A percentile compares a stretch with the other conserved stretches of the same genome.
Evolutionary conservation across 2,329 filamentous ascomycete species (phyloP).

Genomic region (Xylariaceae sp.): DNA sequence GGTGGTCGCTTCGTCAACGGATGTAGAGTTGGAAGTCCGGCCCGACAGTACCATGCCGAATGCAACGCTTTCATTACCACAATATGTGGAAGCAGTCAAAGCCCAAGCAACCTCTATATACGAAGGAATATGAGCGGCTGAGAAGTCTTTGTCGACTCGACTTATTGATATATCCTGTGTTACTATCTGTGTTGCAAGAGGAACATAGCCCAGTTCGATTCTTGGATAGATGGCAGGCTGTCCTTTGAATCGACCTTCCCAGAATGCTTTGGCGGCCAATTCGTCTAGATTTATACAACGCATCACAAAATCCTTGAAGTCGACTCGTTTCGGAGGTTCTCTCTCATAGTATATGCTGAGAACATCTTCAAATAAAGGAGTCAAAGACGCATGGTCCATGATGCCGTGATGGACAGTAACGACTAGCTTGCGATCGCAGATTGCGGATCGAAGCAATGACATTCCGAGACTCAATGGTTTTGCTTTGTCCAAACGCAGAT

Average conservation of each 20-base stretch:
- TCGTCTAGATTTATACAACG: slow-evolving; percentile 8
- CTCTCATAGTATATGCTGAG: slow-evolving; percentile 7
- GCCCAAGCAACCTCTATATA: slow-evolving; percentile 18
- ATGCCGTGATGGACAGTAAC: slow-evolving; percentile 14
- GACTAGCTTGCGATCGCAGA: slow-evolving; percentile 12
- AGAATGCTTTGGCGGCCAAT: slow-evolving; percentile 12
- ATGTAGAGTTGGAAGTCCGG: slow-evolving; percentile 5
- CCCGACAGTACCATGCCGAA: slow-evolving; percentile 16
- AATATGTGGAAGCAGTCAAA: slow-evolving; percentile 12
- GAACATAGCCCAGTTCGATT: background rate
- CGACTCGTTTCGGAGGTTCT: background rate
- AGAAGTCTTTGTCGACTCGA: background rate
- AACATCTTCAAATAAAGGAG: slow-evolving; percentile 6
- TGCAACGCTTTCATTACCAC: slow-evolving; percentile 10
- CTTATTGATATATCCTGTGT: slow-evolving; percentile 2
- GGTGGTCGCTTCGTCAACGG: slow-evolving; percentile 2
- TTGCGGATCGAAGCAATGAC: slow-evolving; percentile 1
- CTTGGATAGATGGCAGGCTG: slow-evolving; percentile 10
- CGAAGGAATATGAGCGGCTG: slow-evolving; percentile 6
- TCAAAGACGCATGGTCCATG: slow-evolving; percentile 4
- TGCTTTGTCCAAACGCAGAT: background rate
- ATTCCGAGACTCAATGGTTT: background rate
- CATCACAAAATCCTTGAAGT: slow-evolving; percentile 11
- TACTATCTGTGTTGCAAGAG: background rate
- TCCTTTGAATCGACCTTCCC: slow-evolving; percentile 13